phyloP scores from a whole-genome alignment of 306 rosid species.

The Lathyrus sativus region DNA sequence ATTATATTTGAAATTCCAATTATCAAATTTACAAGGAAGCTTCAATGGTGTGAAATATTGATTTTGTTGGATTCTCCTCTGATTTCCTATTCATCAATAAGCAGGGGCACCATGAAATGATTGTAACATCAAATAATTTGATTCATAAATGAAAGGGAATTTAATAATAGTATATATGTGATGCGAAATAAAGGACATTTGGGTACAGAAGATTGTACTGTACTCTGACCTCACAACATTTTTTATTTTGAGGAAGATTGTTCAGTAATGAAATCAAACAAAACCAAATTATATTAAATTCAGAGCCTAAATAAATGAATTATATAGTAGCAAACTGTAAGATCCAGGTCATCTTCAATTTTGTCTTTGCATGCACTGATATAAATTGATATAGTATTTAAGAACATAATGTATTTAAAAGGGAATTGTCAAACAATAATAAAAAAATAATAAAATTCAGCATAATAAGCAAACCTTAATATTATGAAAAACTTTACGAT shows the following conservation, averaged over 20 bases:
- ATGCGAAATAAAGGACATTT: conserved; percentile 11
- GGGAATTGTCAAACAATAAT: conserved; percentile 15
- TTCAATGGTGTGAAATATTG: conserved; percentile 10
- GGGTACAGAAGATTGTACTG: not conserved
- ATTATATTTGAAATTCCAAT: conserved; percentile 12
- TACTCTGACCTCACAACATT: not conserved
- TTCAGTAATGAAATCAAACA: conserved; percentile 22
- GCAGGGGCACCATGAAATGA: conserved; percentile 17
- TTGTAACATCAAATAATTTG: not conserved
- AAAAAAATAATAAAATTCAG: conserved; percentile 2
- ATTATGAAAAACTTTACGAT: conserved; percentile 52
- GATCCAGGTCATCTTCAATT: conserved; percentile 37
- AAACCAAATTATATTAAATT: conserved; percentile 31
- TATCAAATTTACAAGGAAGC: conserved; percentile 21
- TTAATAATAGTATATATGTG: conserved; percentile 6
- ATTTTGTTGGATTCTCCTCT: conserved; percentile 10
- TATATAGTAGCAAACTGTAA: conserved; percentile 34
- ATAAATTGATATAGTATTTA: conserved; percentile 12
- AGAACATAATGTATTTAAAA: conserved; percentile 15
- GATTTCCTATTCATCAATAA: conserved; percentile 16
- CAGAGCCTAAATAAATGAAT: conserved; percentile 21
- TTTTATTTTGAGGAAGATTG: conserved; percentile 4
- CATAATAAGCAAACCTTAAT: conserved; percentile 60
- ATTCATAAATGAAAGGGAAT: conserved; percentile 23
- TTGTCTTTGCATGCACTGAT: conserved; percentile 34